Evolutionary conservation across 495 filamentous ascomycete genomes (phyloP).

Genomic region (Penicillium angulare): DNA sequence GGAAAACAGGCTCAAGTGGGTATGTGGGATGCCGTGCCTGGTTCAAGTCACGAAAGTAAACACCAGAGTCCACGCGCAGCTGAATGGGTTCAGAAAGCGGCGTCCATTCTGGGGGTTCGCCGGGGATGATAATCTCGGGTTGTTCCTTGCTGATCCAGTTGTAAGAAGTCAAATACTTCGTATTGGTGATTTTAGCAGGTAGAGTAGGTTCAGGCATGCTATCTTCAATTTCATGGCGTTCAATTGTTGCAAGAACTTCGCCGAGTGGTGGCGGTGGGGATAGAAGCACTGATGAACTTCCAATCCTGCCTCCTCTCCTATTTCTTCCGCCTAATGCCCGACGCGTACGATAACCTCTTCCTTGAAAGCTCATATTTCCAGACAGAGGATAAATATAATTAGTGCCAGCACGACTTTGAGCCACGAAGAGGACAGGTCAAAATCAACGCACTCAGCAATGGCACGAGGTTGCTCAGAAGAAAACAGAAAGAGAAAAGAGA

Average conservation of each 20-base stretch:
- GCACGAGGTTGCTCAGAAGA: not conserved
- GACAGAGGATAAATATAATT: not conserved
- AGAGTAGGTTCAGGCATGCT: not conserved
- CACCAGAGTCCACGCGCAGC: slow-evolving; percentile 50
- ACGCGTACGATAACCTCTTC: not conserved
- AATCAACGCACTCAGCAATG: not conserved
- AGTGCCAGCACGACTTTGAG: not conserved
- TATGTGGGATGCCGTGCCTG: slow-evolving; percentile 54
- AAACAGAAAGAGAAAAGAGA: not conserved
- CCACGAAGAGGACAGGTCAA: not conserved
- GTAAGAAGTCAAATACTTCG: slow-evolving; percentile 48
- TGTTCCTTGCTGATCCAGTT: slow-evolving; percentile 45
- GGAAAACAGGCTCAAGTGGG: slow-evolving; percentile 59
- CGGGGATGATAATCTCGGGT: slow-evolving; percentile 53
- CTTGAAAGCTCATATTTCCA: not conserved
- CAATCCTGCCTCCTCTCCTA: not conserved
- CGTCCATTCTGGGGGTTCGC: slow-evolving; percentile 58
- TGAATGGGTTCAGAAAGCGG: slow-evolving; percentile 36
- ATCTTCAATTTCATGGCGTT: slow-evolving; percentile 14
- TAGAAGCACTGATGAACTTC: slow-evolving; percentile 4
- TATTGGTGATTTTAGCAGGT: slow-evolving; percentile 19
- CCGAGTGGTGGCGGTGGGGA: slow-evolving; percentile 22
- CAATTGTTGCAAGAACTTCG: slow-evolving; percentile 19
- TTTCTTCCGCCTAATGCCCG: not conserved
- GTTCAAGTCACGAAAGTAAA: slow-evolving; percentile 62